phyloP scores from a whole-genome alignment of 768 basidiomycete species.

The Strobilomyces confusus region DNA sequence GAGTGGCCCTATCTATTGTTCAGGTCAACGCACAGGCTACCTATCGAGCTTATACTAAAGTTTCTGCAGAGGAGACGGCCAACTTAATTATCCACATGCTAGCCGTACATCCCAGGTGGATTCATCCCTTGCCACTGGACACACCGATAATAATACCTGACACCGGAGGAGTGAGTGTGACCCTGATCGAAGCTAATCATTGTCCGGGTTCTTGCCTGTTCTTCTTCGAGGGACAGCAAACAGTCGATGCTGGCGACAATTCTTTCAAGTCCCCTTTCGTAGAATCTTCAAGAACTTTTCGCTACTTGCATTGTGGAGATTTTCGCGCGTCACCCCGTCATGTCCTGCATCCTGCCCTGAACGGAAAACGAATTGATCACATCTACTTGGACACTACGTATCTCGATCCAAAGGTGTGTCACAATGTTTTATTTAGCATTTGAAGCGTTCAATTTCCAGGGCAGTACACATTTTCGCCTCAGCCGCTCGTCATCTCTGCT shows the following conservation, averaged over 20 bases:
- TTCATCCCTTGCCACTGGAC: conserved; percentile 83
- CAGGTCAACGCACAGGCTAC: conserved; percentile 34
- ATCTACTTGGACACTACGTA: conserved; percentile 97
- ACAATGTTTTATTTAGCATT: not conserved
- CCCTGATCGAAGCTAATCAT: conserved; percentile 97
- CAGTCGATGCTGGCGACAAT: conserved; percentile 83
- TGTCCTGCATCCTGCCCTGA: conserved; percentile 78
- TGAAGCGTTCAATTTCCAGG: conserved; percentile 5
- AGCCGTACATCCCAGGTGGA: conserved; percentile 83
- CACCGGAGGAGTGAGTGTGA: conserved; percentile 83
- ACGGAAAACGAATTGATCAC: conserved; percentile 76
- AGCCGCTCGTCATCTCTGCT: conserved; percentile 89
- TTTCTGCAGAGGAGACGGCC: conserved; percentile 63
- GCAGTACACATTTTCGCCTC: conserved; percentile 92
- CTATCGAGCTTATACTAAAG: not conserved
- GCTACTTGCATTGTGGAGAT: conserved; percentile 95
- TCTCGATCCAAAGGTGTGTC: conserved; percentile 73
- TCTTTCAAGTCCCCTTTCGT: conserved; percentile 65
- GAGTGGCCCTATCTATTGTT: conserved; percentile 94
- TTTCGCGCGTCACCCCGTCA: conserved; percentile 88
- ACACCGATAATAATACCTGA: conserved; percentile 68
- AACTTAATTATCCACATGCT: conserved; percentile 92
- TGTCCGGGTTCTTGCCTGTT: conserved; percentile 97
- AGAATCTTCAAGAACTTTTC: conserved; percentile 65
- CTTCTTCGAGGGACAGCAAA: conserved; percentile 90